phyloP scores from a whole-genome alignment of 371 early-diverging fungal genomes.

The Apophysomyces elegans region DNA sequence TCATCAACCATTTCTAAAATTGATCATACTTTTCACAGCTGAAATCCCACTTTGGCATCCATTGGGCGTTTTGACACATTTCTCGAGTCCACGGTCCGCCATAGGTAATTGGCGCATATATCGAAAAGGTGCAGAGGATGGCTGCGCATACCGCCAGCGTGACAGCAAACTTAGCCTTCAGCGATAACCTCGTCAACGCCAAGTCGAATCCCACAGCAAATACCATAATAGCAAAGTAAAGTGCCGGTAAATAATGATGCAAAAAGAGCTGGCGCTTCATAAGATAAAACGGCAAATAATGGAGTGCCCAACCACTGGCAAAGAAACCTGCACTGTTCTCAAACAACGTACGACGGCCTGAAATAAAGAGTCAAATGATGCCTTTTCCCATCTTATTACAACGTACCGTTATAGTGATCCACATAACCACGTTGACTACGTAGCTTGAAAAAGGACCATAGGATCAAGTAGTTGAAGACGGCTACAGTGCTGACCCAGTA shows the following conservation, averaged over 20 bases:
- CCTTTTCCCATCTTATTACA: slow-evolving; percentile 37
- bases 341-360: slow-evolving; percentile 47
- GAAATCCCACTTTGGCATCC: slow-evolving; percentile 30
- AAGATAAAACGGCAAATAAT: slow-evolving; percentile 95
- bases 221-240: slow-evolving; percentile 82
- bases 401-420: slow-evolving; percentile 61
- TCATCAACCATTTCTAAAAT: neutral
- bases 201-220: slow-evolving; percentile 77
- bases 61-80: slow-evolving; percentile 47
- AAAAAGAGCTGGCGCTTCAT: slow-evolving; percentile 96
- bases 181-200: slow-evolving; percentile 56
- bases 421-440: slow-evolving; percentile 75
- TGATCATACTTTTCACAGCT: slow-evolving; percentile 27
- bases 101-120: slow-evolving; percentile 83
- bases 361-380: neutral
- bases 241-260: slow-evolving; percentile 97
- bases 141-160: slow-evolving; percentile 44
- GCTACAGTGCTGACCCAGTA: slow-evolving; percentile 85
- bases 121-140: slow-evolving; percentile 52
- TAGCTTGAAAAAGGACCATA: slow-evolving; percentile 67
- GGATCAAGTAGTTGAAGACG: slow-evolving; percentile 61
- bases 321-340: slow-evolving; percentile 79
- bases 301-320: slow-evolving; percentile 85
- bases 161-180: slow-evolving; percentile 37
- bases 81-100: slow-evolving; percentile 71